Conservation (phyloP, 768 basidiomycete genomes). For the Leccinum boreale region DNA sequence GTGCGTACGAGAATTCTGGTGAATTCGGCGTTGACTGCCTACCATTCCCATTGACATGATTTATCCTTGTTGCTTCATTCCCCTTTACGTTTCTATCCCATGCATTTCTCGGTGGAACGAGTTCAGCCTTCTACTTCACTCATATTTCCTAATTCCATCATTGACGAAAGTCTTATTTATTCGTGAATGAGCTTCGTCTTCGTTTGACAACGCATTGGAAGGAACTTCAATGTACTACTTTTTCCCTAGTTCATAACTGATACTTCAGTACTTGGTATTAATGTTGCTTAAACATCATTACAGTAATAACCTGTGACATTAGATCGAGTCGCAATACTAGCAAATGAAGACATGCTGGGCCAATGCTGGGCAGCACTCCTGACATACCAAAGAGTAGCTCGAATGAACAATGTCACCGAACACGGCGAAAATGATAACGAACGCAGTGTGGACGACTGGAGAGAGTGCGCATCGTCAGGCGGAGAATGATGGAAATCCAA, state of each 20-base stretch:
- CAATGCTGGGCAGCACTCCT: background rate
- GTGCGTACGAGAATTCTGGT: constrained; percentile 58
- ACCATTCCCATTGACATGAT: constrained; percentile 3
- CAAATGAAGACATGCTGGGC: background rate
- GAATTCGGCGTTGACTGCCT: constrained; percentile 8
- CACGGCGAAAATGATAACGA: background rate
- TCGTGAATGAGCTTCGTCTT: constrained; percentile 15
- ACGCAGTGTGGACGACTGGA: background rate
- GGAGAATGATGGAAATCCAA: background rate
- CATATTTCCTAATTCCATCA: constrained; percentile 7
- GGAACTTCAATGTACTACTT: constrained; percentile 31
- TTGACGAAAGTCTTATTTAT: constrained; percentile 14
- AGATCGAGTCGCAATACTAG: background rate
- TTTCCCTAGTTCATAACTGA: constrained; percentile 21
- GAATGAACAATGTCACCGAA: background rate
- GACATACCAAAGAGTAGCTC: background rate
- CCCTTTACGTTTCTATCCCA: constrained; percentile 5
- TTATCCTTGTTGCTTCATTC: constrained; percentile 18
- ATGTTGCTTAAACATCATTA: constrained; percentile 33
- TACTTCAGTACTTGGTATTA: constrained; percentile 22
- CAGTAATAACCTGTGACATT: constrained; percentile 22
- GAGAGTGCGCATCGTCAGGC: no score
- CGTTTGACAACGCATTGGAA: constrained; percentile 21
- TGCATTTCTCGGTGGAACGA: constrained; percentile 18
- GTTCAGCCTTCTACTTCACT: background rate